Percentiles rank a stretch among this genome's conserved stretches.
Conservation (phyloP, 257 asterid genomes). For the Ligustrum vulgare region DNA sequence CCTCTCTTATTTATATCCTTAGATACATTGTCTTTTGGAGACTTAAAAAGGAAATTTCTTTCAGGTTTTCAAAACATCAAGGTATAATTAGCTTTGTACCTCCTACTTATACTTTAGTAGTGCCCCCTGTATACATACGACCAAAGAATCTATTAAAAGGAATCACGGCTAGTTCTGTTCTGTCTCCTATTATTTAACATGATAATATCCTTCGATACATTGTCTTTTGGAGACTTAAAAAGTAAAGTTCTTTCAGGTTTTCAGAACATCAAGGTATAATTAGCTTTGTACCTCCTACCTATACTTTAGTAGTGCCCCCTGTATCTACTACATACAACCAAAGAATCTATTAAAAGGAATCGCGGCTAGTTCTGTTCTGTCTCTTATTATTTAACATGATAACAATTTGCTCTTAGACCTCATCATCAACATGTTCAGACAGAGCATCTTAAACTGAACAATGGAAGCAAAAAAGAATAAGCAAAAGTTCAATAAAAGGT, state of each 20-base stretch:
- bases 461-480: neutral
- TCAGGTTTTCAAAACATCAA: neutral
- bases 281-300: neutral
- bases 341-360: neutral
- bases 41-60: neutral
- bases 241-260: conserved; percentile 1
- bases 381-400: neutral
- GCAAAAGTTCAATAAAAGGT: neutral
- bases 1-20: neutral
- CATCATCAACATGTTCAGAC: neutral
- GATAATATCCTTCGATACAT: neutral
- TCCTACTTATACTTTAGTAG: no score
- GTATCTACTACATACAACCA: no score
- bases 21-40: neutral
- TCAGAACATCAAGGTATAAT: neutral
- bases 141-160: neutral
- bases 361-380: neutral
- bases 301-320: no score
- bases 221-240: neutral
- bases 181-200: neutral
- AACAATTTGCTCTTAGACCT: neutral
- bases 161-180: no score
- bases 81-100: neutral
- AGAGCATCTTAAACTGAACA: neutral
- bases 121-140: no score